These are phyloP conservation scores for Aspergillus ustus DNA, from an alignment of 2,329 filamentous ascomycete genomes.

Conservation along the genomic window DNA sequence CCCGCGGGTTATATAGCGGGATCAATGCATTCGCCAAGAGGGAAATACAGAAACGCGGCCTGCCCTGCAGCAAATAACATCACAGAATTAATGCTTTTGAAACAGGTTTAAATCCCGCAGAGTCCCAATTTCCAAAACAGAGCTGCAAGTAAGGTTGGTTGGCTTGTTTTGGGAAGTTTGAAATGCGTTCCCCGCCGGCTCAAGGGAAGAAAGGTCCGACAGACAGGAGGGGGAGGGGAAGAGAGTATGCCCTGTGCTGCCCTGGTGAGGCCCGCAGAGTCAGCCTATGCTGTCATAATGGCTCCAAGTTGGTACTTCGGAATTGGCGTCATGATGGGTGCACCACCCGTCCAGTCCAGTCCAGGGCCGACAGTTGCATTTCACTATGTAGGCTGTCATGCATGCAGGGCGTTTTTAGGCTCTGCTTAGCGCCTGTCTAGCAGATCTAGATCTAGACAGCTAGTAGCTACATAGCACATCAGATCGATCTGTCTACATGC, in stretches of 20 bases:
- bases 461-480: not conserved
- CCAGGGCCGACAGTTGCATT: no score
- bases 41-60: not conserved
- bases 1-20: constrained; percentile 6
- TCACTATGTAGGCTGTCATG: not conserved
- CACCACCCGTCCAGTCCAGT: no score
- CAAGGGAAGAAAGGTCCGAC: not conserved
- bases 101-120: not conserved
- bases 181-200: not conserved
- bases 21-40: not conserved
- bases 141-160: no score
- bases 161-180: not conserved
- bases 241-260: not conserved
- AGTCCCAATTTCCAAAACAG: not conserved
- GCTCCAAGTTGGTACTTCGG: no score
- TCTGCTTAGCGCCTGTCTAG: not conserved
- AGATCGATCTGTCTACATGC: not conserved
- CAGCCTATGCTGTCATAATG: no score
- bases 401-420: not conserved
- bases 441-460: not conserved
- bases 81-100: not conserved
- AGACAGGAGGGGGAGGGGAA: not conserved
- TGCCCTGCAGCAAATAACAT: not conserved
- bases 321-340: no score
- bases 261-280: not conserved